phyloP scores from a whole-genome alignment of 768 basidiomycete species.

The Omphalotus guepiniiformis region DNA sequence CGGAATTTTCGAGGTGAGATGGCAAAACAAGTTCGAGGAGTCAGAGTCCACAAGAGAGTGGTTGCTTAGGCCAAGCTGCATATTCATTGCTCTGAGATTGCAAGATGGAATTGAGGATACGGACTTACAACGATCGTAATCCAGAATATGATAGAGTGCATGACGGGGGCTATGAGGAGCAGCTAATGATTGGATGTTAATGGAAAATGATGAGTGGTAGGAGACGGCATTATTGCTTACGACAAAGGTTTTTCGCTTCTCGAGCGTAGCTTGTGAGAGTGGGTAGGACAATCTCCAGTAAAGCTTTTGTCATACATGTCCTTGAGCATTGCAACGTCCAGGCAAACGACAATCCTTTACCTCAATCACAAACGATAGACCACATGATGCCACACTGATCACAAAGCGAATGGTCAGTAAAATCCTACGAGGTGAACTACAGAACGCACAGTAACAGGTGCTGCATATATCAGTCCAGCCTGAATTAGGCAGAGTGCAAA shows the following conservation, averaged over 20 bases:
- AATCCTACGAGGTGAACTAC: not conserved
- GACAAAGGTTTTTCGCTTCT: not conserved
- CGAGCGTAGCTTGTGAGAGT: not conserved
- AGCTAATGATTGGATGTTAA: not conserved
- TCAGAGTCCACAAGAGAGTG: not conserved
- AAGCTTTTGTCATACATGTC: not conserved
- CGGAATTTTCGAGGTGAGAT: slow-evolving; percentile 16
- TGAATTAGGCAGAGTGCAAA: slow-evolving; percentile 11
- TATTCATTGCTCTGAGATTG: not conserved
- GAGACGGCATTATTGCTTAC: not conserved
- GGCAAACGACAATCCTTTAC: not conserved
- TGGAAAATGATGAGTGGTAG: not conserved
- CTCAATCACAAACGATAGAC: slow-evolving; percentile 4
- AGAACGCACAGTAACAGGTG: slow-evolving; percentile 5
- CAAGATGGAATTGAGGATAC: not conserved
- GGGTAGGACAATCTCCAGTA: not conserved
- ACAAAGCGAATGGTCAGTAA: not conserved
- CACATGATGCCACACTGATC: slow-evolving; percentile 7
- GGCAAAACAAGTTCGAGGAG: not conserved
- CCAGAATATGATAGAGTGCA: slow-evolving; percentile 8
- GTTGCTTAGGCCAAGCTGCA: not conserved
- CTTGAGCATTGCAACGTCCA: not conserved
- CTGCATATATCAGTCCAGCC: slow-evolving; percentile 13
- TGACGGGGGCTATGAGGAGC: slow-evolving; percentile 4
- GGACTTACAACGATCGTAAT: slow-evolving; percentile 9